phyloP scores from a whole-genome alignment of 2,329 filamentous ascomycete species.

The Botryotinia globosa region DNA sequence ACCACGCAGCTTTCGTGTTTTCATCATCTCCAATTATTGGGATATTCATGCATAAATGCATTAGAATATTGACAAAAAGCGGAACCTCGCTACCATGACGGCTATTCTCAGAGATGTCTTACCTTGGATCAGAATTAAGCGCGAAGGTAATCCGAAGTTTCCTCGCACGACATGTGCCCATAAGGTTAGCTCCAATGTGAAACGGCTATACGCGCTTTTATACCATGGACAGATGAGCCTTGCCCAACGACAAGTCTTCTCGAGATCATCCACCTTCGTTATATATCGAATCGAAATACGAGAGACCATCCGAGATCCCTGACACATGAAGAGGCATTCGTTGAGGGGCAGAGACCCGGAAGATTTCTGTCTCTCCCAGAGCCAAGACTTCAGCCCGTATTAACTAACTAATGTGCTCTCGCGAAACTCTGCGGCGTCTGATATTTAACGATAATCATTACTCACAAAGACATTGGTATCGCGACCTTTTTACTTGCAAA shows the following conservation, averaged over 20 bases:
- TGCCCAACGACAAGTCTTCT: background rate
- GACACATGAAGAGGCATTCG: background rate
- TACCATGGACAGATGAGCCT: background rate
- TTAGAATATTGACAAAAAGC: background rate
- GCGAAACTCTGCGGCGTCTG: background rate
- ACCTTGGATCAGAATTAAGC: background rate
- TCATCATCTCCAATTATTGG: background rate
- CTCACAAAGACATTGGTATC: background rate
- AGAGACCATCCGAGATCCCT: background rate
- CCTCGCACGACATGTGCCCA: background rate
- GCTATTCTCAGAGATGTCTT: background rate
- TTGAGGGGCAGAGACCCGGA: background rate
- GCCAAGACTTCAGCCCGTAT: background rate
- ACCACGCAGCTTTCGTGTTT: background rate
- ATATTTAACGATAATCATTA: background rate
- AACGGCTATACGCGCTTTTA: background rate
- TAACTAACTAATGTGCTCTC: background rate
- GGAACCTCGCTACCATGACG: background rate
- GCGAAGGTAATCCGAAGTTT: background rate
- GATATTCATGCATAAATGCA: background rate
- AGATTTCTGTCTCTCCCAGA: background rate
- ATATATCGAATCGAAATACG: background rate
- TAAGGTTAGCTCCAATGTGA: background rate
- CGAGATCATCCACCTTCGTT: background rate
- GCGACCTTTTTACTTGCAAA: background rate